Percentiles rank a stretch among this genome's conserved stretches.
Evolutionary conservation across 2,329 filamentous ascomycete genomes (phyloP).

Genomic region (Aplosporella prunicola): DNA sequence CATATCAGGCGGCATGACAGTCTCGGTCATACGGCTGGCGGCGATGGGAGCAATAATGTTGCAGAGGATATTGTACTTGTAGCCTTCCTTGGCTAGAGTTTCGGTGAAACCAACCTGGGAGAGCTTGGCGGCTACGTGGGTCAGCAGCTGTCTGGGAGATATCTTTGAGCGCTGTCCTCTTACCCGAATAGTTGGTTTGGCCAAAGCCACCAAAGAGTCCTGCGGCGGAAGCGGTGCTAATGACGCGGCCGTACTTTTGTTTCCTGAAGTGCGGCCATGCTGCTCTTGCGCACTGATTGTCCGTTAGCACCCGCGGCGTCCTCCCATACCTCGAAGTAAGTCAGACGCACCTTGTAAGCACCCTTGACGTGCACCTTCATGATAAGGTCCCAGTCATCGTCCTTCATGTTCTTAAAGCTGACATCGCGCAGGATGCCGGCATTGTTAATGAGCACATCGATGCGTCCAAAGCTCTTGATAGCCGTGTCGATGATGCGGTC

Average conservation of each 20-base stretch:
- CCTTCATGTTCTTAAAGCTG: constrained; percentile 98
- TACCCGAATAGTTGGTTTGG: constrained; percentile 86
- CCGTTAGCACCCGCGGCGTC: too few species aligned
- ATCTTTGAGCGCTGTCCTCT: constrained; percentile 15
- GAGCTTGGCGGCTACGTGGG: constrained; percentile 67
- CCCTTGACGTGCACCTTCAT: constrained; percentile 87
- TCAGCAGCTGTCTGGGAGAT: constrained; percentile 17
- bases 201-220: constrained; percentile 94
- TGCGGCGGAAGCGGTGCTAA: constrained; percentile 94
- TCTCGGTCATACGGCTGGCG: constrained; percentile 90
- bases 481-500: constrained; percentile 90
- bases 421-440: constrained; percentile 90
- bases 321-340: too few species aligned
- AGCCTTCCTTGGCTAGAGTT: constrained; percentile 92
- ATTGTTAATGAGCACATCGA: constrained; percentile 96
- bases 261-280: constrained; percentile 98
- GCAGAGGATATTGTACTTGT: constrained; percentile 93
- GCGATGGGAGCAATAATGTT: constrained; percentile 96
- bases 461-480: constrained; percentile 69
- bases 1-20: constrained; percentile 89
- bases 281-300: constrained; percentile 65
- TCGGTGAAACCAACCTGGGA: constrained; percentile 95
- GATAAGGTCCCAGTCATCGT: constrained; percentile 92
- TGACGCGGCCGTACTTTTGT: constrained; percentile 94
- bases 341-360: constrained; percentile 70